phyloP scores from a whole-genome alignment of 768 basidiomycete genomes.

The Termitomyces sp. region DNA sequence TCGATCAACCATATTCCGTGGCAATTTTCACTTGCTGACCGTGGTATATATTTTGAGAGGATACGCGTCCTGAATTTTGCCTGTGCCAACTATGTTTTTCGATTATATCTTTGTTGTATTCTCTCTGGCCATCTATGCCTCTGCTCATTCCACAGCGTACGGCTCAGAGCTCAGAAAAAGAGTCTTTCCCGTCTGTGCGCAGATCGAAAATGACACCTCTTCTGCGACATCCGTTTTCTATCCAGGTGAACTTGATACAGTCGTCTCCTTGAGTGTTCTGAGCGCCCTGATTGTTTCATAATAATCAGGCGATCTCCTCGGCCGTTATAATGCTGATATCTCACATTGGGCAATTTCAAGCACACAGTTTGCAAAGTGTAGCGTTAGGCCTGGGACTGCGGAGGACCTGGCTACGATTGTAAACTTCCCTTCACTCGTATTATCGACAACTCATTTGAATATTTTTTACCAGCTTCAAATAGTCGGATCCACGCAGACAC shows the following conservation, averaged over 20 bases:
- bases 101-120: background rate
- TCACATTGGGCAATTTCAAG: constrained; percentile 50
- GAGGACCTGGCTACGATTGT: constrained; percentile 49
- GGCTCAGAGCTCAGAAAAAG: background rate
- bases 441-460: background rate
- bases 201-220: constrained; percentile 35
- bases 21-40: background rate
- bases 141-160: background rate
- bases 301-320: constrained; percentile 13
- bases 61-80: background rate
- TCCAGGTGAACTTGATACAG: constrained; percentile 22
- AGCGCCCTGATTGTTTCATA: background rate
- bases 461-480: constrained; percentile 36
- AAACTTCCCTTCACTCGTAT: constrained; percentile 7
- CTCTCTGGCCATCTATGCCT: background rate
- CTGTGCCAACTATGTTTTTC: background rate
- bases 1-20: background rate
- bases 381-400: constrained; percentile 52
- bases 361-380: constrained; percentile 39
- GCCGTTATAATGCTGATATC: constrained; percentile 36
- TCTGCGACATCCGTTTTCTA: constrained; percentile 41
- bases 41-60: background rate
- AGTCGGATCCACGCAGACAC: constrained; percentile 35
- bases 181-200: constrained; percentile 24
- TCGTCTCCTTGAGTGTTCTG: background rate